Base-by-base conservation (phyloP, 2,329 filamentous ascomycete species). In the Coniochaeta prunicola region DNA sequence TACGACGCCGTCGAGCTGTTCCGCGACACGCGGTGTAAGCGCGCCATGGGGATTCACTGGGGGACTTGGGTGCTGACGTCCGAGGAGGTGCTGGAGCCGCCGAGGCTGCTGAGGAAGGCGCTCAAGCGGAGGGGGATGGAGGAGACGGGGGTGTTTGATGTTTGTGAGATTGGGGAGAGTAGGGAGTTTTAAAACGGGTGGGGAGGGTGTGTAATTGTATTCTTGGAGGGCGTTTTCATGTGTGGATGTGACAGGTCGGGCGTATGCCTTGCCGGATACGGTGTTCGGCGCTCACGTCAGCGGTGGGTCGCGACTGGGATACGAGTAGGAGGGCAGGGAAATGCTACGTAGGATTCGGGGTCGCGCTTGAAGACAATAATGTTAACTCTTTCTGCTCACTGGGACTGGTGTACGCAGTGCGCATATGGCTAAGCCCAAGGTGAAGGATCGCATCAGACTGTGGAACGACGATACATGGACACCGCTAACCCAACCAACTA, bases 1-100 rank as follows among this genome's bases (percentile, higher is more conserved):
- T 87, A 85, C 64, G 93, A 97, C 70, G 84, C 88, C 0, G 92
- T 96, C 38, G 91, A 94, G 67, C 96, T 97, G 65, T 96, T 96
- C 72, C 73, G 79, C 7, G 92, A 97, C 66, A 96, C 91, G 0
- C 82, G 81, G 64, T 97, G 92, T 76, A 79, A 83, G 66, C 78
- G 76, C 19, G 92, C 92, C 24, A 80, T 97, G 76, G 92, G 85
- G 1, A 96, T 97, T 65, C 93, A 97, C 70, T 97, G 92, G 92
- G 92, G 92, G 2, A 87, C 89, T 0, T 97, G 92, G 91, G 87
- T 90, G 0, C 73, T 96, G 65, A 96, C 92, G 0, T 80, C 85
- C 61, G 93, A 97, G 73, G 89, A 92, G 60, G 88, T 96, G 1
- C 71, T 92, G 59, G 92, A 96, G 74, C 93, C 93, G 53, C 91